Base-by-base conservation (phyloP, 1,284 basidiomycete genomes). In the Ceratobasidium theobromae region DNA sequence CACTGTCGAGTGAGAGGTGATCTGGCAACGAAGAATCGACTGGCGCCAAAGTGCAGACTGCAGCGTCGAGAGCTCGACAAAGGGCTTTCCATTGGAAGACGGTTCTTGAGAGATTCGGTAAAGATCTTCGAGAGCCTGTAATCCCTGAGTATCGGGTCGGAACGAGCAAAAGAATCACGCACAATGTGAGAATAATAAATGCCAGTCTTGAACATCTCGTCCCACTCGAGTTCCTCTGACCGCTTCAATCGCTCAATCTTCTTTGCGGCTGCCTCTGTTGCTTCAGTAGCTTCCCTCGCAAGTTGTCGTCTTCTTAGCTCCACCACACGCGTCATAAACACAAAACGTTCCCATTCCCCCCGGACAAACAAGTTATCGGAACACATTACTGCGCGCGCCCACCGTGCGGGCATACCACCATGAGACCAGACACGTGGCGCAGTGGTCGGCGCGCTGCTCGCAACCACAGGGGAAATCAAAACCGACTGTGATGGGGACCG, bases 171-270 rank as follows among this genome's bases (percentile, higher is more conserved):
- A 32, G n/a, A 25, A 51, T 23, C 16, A 77, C 84, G 65, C 71
- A 91, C 91, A 90, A 96, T 91, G 74, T 95, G 93, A 11, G 84
- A 80, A 75, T 96, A 97, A 76, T 94, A 91, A 28, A 97, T 92
- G 3, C 90, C 91, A 28, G 84, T 78, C 33, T 82, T 77, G 74
- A 98, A 96, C 72, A 96, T 81, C 65, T 78, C 80, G n/a, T 77
- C 78, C 81, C 89, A 92, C 70, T 86, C 81, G 33, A 70, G 74
- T 72, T 91, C 88, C 71, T 91, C 89, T 0, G 79, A 41, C 16
- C 30, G 57, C 45, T 60, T 60, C 45, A 60, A 23, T 16, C 45
- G 23, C 23, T 60, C 57, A 78, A 5, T 79, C 75, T 28, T 43
- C 40, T 18, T 45, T 1, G 30, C 79, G 25, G 46, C 46, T 6